These are phyloP conservation scores for Hyphopichia buzzinii DNA, from an alignment of 1,139 yeast genomes.

Conservation along the genomic window DNA sequence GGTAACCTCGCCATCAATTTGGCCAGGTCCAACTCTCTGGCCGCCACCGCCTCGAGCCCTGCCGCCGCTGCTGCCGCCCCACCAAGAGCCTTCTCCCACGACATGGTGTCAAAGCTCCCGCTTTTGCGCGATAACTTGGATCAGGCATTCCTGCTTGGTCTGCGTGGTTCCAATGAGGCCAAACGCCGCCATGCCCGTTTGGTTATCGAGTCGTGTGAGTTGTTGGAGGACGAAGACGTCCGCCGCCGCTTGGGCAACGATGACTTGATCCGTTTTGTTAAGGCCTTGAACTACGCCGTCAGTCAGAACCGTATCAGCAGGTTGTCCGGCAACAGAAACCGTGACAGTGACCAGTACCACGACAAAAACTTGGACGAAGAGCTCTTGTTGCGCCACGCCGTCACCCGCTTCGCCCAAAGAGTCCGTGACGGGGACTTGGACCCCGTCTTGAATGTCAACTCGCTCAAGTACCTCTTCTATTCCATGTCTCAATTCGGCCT, in stretches of 20 bases:
- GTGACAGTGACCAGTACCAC: conserved; percentile 40
- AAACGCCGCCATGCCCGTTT: conserved; percentile 5
- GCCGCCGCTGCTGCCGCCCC: not conserved
- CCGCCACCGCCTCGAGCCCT: not conserved
- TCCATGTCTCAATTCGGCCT: conserved; percentile 38
- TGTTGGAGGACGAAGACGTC: conserved; percentile 29
- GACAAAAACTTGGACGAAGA: conserved; percentile 28
- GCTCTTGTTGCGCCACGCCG: conserved; percentile 29
- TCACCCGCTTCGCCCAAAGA: conserved; percentile 32
- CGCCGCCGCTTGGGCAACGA: conserved; percentile 20
- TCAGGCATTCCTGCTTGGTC: not conserved
- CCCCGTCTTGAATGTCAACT: conserved; percentile 18
- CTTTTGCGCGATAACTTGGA: not conserved
- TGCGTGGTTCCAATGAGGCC: not conserved
- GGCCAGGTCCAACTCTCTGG: conserved; percentile 17
- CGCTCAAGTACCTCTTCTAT: conserved; percentile 22
- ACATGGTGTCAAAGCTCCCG: not conserved
- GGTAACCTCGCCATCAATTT: conserved; percentile 3
- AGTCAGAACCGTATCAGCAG: conserved; percentile 31
- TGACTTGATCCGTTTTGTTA: conserved; percentile 28
- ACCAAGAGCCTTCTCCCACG: conserved; percentile 10
- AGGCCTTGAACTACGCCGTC: conserved; percentile 27
- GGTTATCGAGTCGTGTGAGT: conserved; percentile 8
- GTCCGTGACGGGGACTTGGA: conserved; percentile 33
- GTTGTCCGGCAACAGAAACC: conserved; percentile 30